Evolutionary conservation across 495 filamentous ascomycete species (phyloP), one percentile per base, ranked within the genome.

Genomic region (Podospora didyma): DNA sequence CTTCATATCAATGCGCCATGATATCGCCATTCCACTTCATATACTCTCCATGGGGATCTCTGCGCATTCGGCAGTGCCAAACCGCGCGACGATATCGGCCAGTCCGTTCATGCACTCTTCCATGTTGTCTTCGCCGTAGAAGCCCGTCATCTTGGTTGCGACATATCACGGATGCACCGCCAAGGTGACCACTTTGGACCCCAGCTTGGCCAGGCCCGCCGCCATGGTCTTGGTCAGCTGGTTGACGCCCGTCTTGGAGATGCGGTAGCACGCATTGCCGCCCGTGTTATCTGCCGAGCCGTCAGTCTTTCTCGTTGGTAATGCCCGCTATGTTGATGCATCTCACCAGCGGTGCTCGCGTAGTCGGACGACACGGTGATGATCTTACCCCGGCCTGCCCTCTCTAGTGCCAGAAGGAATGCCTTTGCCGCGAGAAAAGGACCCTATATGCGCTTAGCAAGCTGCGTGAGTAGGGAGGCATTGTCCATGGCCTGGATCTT

Each of bases 1-100:
- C 4, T 16, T 42, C 14, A 17, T n/a, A n/a, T 42, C 39, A 42
- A 37, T 54, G 55, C 12, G 44, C 46, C 53, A 56, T 60, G 21
- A 35, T 53, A 28, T 53, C 49, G 49, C 59, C 59, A 46, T 54
- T 57, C 53, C 53, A 62, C 12, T 45, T 50, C 54, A 62, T 44
- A 46, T 58, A 53, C 11, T 45, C 31, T 20, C 54, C 49, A 34
- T 60, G 39, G 39, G 39, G 39, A 42, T 42, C 7, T 7, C 39
- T 14, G 7, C 12, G 39, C 39, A 31, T n/a, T 42, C 14, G 26
- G 39, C 49, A 50, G 45, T 45, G 34, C 59, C 54, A 23, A 58
- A 46, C 17, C 34, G 6, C 17, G 22, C 42, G 24, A 61, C 41
- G 12, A 45, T 22, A 34, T 46, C 45, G 16, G 42, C 49, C 11